Evolutionary conservation across 345 rosid species (phyloP), one percentile per base, ranked within the genome.

Genomic region (Eucalyptus sp.): DNA sequence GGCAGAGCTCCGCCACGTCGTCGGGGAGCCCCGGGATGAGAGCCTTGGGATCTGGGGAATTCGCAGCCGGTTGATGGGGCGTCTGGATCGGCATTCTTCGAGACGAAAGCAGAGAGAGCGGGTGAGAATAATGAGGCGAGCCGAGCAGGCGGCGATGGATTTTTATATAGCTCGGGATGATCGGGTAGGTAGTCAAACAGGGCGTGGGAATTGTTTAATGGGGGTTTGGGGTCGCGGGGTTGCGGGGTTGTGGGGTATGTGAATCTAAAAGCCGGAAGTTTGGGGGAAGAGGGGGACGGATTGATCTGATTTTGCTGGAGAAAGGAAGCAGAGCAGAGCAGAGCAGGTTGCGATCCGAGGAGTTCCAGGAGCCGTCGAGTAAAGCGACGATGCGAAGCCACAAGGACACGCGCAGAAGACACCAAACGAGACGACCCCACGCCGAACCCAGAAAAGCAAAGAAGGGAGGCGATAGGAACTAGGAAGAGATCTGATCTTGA

Each of bases 21-120:
- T 95, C 94, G 4, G 97, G 97, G 54, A 96, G 89, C 37, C 96
- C 97, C 44, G 97, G 97, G 87, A 96, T 94, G 91, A 95, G 91
- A 37, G 94, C 93, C 64, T 92, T 92, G 60, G 83, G 54, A 18
- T 44, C 48, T 41, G 62, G 48, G 60, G 88, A 86, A 86, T 33
- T 37, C 29, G 84, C 84, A 41, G 84, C 48, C 13, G 84, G 48
- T 76, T 76, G 48, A 24, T 76, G 84, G 25, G 43, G 71, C 17
- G 29, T 86, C n/a, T 5, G 49, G 58, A 86, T 86, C 58, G 88
- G 87, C 51, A 85, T 85, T 51, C 56, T 49, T 18, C 7, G 6
- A 4, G 24, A 41, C 48, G 84, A 41, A 76, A 20, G 22, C 83
- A 41, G 84, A 71, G 83, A 76, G 84, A 20, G 48, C 44, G 84